These are phyloP conservation scores for Komagataella pastoris DNA, from an alignment of 805 yeast species.

Conservation along the genomic window DNA sequence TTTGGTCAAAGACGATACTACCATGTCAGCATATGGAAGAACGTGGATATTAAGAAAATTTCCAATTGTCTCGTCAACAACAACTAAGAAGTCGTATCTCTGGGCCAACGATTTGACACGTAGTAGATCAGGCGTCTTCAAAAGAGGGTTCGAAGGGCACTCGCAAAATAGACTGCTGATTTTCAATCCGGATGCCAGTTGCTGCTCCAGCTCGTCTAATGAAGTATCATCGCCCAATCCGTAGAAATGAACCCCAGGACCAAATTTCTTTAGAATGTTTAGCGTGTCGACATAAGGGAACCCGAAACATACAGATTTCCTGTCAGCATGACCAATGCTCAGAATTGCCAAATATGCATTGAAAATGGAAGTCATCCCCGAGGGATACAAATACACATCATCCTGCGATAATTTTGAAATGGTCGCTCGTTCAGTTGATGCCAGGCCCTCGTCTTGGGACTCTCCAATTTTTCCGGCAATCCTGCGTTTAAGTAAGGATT, in stretches of 20 bases:
- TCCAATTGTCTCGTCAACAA: conserved; percentile 92
- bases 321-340: conserved; percentile 10
- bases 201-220: conserved; percentile 47
- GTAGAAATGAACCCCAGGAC: conserved; percentile 78
- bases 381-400: conserved; percentile 74
- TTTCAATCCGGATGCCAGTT: conserved; percentile 48
- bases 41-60: conserved; percentile 78
- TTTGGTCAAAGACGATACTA: conserved; percentile 79
- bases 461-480: conserved; percentile 53
- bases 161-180: conserved; percentile 80
- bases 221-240: conserved; percentile 74
- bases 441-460: conserved; percentile 2
- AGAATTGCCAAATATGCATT: conserved; percentile 47
- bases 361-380: conserved; percentile 91
- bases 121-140: conserved; percentile 69
- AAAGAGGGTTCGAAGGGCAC: conserved; percentile 89
- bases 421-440: not conserved
- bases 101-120: conserved; percentile 55
- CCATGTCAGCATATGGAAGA: conserved; percentile 73
- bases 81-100: conserved; percentile 61
- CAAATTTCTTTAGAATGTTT: conserved; percentile 76
- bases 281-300: conserved; percentile 93
- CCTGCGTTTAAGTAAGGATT: conserved; percentile 56
- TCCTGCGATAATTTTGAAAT: conserved; percentile 23
- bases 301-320: conserved; percentile 85